Evolutionary conservation across 2,329 filamentous ascomycete genomes (phyloP).

Genomic region (Botryotinia globosa): DNA sequence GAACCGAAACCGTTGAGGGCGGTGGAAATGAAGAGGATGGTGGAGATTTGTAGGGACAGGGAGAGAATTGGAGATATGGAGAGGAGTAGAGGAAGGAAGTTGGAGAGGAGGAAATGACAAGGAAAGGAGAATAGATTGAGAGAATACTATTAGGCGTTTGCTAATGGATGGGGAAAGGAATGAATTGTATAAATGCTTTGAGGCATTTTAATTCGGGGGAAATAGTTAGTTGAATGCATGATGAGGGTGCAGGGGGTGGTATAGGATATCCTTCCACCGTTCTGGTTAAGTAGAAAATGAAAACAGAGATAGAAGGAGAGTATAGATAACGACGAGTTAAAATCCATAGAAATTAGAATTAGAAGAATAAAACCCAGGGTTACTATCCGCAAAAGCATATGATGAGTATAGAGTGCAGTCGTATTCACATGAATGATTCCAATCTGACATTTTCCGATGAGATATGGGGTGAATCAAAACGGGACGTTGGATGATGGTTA

Average conservation of each 20-base stretch:
- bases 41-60: conserved; percentile 32
- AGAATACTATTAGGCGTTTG: conserved; percentile 1
- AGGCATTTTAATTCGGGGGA: neutral
- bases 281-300: neutral
- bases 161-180: neutral
- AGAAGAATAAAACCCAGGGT: neutral
- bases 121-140: neutral
- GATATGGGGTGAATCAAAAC: neutral
- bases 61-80: conserved; percentile 22
- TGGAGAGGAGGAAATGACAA: neutral
- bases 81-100: conserved; percentile 15
- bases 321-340: neutral
- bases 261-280: conserved; percentile 1
- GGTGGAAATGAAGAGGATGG: conserved; percentile 36
- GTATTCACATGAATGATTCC: neutral
- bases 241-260: neutral
- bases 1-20: conserved; percentile 36
- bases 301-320: neutral
- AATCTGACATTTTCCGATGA: neutral
- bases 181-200: neutral
- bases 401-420: neutral
- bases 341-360: neutral
- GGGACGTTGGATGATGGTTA: neutral
- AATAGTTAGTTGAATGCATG: neutral
- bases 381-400: neutral